These are phyloP conservation scores for Penicillium sp. DNA, from an alignment of 2,329 filamentous ascomycete species.

Conservation along the genomic window DNA sequence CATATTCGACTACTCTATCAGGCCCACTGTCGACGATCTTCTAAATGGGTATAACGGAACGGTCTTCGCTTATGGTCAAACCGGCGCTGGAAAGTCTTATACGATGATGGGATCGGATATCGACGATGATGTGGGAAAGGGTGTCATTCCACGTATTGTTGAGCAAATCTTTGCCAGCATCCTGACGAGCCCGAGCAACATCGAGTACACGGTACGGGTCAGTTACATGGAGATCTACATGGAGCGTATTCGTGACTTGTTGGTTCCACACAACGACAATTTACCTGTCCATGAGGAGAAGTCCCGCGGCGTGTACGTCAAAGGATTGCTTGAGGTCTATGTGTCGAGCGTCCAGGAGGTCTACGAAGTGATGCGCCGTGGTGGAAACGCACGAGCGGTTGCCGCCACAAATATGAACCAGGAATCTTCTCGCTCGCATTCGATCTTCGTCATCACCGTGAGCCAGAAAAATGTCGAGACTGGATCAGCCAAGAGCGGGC, in stretches of 20 bases:
- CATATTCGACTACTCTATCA: slow-evolving; percentile 98
- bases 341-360: slow-evolving; percentile 94
- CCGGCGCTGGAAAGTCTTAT: slow-evolving; percentile 96
- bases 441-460: slow-evolving; percentile 95
- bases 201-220: slow-evolving; percentile 97
- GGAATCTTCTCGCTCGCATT: slow-evolving; percentile 96
- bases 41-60: slow-evolving; percentile 99
- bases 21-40: slow-evolving; percentile 93
- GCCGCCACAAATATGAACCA: slow-evolving; percentile 99
- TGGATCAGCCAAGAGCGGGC: slow-evolving; percentile 90
- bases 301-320: slow-evolving; percentile 92
- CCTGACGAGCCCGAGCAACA: slow-evolving; percentile 82
- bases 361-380: slow-evolving; percentile 92
- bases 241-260: slow-evolving; percentile 92
- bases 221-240: slow-evolving; percentile 99
- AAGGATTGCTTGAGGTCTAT: slow-evolving; percentile 90
- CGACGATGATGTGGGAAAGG: slow-evolving; percentile 80
- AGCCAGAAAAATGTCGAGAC: slow-evolving; percentile 98
- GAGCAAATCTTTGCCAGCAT: slow-evolving; percentile 98
- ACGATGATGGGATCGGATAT: slow-evolving; percentile 99
- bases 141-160: slow-evolving; percentile 94
- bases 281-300: slow-evolving; percentile 98
- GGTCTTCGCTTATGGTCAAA: slow-evolving; percentile 97
- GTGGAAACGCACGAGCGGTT: slow-evolving; percentile 84
- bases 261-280: slow-evolving; percentile 92